These are phyloP conservation scores for Euphorbia peplus DNA, from an alignment of 345 rosid species.

Conservation along the genomic window DNA sequence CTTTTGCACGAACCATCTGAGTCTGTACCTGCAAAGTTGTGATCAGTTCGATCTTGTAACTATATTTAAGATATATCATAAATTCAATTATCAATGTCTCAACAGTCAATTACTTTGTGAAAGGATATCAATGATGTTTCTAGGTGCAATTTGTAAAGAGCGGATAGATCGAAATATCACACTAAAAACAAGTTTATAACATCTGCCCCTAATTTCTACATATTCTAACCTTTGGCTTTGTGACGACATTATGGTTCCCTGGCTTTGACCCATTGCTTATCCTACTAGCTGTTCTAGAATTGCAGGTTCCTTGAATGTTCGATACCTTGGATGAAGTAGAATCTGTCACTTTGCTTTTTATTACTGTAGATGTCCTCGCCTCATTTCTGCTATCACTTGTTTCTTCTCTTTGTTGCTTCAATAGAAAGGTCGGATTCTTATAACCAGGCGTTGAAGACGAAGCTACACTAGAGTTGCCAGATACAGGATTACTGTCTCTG, in stretches of 20 bases:
- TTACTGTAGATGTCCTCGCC: slow-evolving; percentile 23
- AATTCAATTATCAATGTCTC: not conserved
- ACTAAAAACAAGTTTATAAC: not conserved
- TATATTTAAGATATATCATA: not conserved
- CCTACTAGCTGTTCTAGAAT: slow-evolving; percentile 19
- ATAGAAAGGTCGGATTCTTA: slow-evolving; percentile 12
- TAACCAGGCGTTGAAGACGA: slow-evolving; percentile 37
- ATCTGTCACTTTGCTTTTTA: slow-evolving; percentile 23
- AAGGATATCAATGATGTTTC: not conserved
- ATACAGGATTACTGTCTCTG: slow-evolving; percentile 34
- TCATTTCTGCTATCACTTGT: slow-evolving; percentile 46
- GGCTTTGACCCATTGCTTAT: slow-evolving; percentile 20
- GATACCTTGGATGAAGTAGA: slow-evolving; percentile 23
- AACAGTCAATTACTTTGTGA: not conserved
- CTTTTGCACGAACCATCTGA: slow-evolving; percentile 23
- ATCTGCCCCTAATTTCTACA: not conserved
- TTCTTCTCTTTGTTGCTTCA: slow-evolving; percentile 31
- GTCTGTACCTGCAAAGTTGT: slow-evolving; percentile 32
- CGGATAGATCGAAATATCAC: not conserved
- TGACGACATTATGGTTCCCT: slow-evolving; percentile 14
- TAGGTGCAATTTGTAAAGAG: not conserved
- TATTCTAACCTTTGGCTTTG: slow-evolving; percentile 41
- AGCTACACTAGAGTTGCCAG: slow-evolving; percentile 50
- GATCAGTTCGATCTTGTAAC: slow-evolving; percentile 12
- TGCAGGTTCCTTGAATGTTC: slow-evolving; percentile 9